phyloP scores from a whole-genome alignment of 2,329 filamentous ascomycete species.

The Meredithiella fracta region DNA sequence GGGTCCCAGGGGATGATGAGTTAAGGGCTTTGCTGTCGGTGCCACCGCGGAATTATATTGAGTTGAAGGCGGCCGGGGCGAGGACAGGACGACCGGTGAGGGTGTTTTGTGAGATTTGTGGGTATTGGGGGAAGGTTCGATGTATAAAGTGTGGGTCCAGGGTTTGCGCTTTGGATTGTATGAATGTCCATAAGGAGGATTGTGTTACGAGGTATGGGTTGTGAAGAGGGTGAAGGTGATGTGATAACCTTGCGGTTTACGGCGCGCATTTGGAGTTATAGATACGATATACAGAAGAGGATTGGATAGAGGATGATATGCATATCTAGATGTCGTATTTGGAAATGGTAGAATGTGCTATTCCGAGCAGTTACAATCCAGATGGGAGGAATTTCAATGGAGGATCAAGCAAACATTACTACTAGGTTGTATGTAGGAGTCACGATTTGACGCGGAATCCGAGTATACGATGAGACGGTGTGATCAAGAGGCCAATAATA shows the following conservation, averaged over 20 bases:
- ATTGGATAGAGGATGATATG: no score
- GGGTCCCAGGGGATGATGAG: constrained; percentile 41
- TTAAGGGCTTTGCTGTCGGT: constrained; percentile 46
- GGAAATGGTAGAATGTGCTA: no score
- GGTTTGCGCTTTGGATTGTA: constrained; percentile 62
- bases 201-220: constrained; percentile 48
- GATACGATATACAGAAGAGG: no score
- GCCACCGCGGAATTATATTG: constrained; percentile 51
- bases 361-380: no score
- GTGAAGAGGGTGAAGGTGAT: constrained; percentile 17
- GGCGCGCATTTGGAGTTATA: background rate
- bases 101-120: constrained; percentile 62
- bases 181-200: constrained; percentile 55
- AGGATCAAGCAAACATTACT: no score
- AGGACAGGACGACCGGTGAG: constrained; percentile 26
- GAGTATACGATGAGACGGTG: no score
- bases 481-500: no score
- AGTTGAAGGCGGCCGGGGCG: constrained; percentile 36
- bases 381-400: no score
- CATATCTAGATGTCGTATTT: no score
- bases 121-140: constrained; percentile 62
- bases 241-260: background rate
- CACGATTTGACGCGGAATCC: no score
- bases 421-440: no score
- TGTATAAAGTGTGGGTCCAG: constrained; percentile 65